Evolutionary conservation across 1,284 basidiomycete species (phyloP).

Genomic region (Irpex sp.): DNA sequence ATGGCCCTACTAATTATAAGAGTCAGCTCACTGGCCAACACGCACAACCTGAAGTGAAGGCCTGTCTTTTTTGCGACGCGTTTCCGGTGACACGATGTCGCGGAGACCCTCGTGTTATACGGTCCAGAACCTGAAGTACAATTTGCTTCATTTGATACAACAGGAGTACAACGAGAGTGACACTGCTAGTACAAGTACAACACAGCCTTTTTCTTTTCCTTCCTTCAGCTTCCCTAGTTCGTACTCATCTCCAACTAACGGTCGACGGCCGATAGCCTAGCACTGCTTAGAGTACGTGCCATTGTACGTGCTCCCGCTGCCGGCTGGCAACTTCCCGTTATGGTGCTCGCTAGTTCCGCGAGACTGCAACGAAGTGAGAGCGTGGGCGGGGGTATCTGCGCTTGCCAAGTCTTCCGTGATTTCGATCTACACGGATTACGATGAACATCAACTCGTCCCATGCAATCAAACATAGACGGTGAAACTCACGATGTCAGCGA

Average conservation of each 20-base stretch:
- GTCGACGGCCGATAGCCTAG: slow-evolving; percentile 22
- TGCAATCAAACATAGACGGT: background rate
- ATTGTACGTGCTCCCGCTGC: slow-evolving; percentile 40
- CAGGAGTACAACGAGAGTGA: background rate
- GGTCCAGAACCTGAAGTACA: too few relatives aligned
- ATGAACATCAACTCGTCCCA: background rate
- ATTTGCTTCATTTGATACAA: too few relatives aligned
- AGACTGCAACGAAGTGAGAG: slow-evolving; percentile 40
- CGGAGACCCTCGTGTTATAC: too few relatives aligned
- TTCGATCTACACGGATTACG: slow-evolving; percentile 40
- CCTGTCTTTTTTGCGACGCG: too few relatives aligned
- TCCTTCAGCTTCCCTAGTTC: background rate
- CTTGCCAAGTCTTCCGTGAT: slow-evolving; percentile 52
- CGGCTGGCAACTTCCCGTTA: slow-evolving; percentile 38
- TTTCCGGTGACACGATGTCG: too few relatives aligned
- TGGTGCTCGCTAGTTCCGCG: slow-evolving; percentile 32
- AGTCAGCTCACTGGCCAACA: too few relatives aligned
- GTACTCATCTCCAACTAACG: background rate
- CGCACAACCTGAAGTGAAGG: too few relatives aligned
- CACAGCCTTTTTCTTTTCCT: background rate
- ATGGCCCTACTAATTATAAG: too few relatives aligned
- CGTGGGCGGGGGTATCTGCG: slow-evolving; percentile 44
- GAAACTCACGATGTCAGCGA: slow-evolving; percentile 55
- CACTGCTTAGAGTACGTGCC: slow-evolving; percentile 70
- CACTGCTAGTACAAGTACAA: background rate